Evolutionary conservation across 768 basidiomycete species (phyloP), one percentile per base, ranked within the genome.

Genomic region (Serendipita sp.): DNA sequence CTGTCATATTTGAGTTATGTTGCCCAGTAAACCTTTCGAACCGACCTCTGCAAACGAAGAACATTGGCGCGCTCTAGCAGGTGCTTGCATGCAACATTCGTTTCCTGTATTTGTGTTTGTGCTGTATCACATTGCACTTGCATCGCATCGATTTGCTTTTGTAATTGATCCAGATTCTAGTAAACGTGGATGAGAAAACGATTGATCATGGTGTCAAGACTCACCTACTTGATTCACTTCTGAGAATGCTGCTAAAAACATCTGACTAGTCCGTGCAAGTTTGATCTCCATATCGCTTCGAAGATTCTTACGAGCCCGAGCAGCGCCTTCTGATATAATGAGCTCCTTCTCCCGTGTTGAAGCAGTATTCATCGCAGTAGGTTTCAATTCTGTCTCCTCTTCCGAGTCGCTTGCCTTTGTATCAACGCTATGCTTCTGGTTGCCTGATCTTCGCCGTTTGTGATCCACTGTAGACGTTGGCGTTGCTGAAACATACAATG

Each of bases 151-250:
- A 96, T 81, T 71, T 94, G 86, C 0, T 75, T 76, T 67, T 95
- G 86, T 18, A 98, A 75, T 34, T 83, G 82, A 68, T 84, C 81
- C 44, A 99, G 76, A 83, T 88, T 94, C 95, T 99, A 34, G 16
- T 27, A 37, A 45, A 36, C 13, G 31, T 34, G n/a, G 1, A 44
- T 55, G 44, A 34, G 11, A 31, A 36, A 16, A 60, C 23, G 33
- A 60, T 43, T 27, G 48, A 29, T 18, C 48, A 66, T 5, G 40
- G 13, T 11, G 43, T 52, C 6, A 40, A 58, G n/a, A 36, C 16
- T 10, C 16, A 81, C 89, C 68, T 72, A 95, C 95, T 75, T 89
- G 80, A 75, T 97, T 89, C 40, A 98, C 91, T 68, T 92, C 85
- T 23, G 84, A 84, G 67, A 98, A 87, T 0, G 88, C 91, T 31